Base-by-base conservation (phyloP, 2,329 filamentous ascomycete genomes). In the Aspergillus floridensis region DNA sequence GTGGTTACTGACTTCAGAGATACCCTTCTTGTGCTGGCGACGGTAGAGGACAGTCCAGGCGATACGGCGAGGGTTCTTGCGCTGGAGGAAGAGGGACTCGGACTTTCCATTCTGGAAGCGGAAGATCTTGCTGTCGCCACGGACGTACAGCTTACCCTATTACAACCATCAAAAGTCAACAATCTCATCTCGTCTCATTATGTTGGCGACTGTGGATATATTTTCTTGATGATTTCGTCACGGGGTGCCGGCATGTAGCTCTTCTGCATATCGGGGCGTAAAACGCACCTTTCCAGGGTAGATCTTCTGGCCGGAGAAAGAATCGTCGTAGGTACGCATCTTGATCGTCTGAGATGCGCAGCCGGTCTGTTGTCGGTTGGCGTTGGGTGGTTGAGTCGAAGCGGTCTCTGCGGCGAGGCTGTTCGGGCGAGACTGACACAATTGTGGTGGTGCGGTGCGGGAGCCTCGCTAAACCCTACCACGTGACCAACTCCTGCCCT, bases 61-160 rank as follows among this genome's bases (percentile, higher is more conserved):
- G 82, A 99, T 98, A 81, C 93, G 92, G 82, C 95, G 93, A 80
- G 95, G 95, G 89, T 99, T 99, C 92, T 99, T 99, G 87, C 95
- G 93, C 88, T 99, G 95, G 74, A 98, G 91, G 89, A 99, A 99
- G 72, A 99, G 91, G 72, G 92, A 96, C 86, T 99, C 95, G 83
- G 92, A 93, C 86, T 99, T 99, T 86, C 95, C 92, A 84, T 96
- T 97, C 84, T 96, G 92, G 91, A 99, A 99, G 80, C 95, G 93
- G 91, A 99, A 99, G 87, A 98, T 88, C 88, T 98, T 99, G 92
- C 91, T 96, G 88, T 99, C 95, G 80, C 93, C 93, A 83, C 95
- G 92, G 87, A 99, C 86, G 86, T 93, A 99, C 85, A 99, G 90
- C 87, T 98, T 98, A 86, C 95, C 95, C 95, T 98, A 79, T 77